Base-by-base conservation (phyloP, 768 basidiomycete species). In the Kockovaella imperatae region DNA sequence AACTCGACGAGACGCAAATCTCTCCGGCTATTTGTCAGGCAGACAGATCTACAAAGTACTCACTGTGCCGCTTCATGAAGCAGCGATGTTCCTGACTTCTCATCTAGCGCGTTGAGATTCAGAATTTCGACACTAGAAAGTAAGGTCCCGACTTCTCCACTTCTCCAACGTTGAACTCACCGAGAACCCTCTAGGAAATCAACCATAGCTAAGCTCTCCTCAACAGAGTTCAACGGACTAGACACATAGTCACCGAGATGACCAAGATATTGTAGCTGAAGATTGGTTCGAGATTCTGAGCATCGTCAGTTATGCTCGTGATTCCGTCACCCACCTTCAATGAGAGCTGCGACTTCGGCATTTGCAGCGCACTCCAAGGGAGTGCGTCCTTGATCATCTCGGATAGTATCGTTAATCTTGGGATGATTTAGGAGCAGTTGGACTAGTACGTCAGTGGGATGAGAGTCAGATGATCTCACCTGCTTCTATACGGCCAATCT, bases 1-100 rank as follows among this genome's bases (percentile, higher is more conserved):
- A 88, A 77, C 61, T 93, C 86, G 23, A 93, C 79, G 17, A 93
- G 72, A 3, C 81, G 76, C 18, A 93, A 72, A 62, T 95, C 87
- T 50, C 83, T 83, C 14, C 88, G 77, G 29, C 79, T 75, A 29
- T n/a, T 18, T n/a, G 21, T 46, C 21, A 43, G 39, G 21, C 6
- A 18, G n/a, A 5, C 17, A 21, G 17, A 18, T 31, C 17, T 17
- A 15, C 4, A 5, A 15, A n/a, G n/a, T n/a, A 43, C 54, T 28
- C 26, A 60, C 58, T 54, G 32, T 0, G 86, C 86, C 1, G 89
- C 87, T 68, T 91, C 90, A 55, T 96, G 91, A 0, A 96, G 75
- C 4, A 95, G 70, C 0, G 86, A 81, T 2, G 78, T 77, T 0
- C 90, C 89, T 1, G 81, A 78, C n/a, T 77, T 75, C 42, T 84